Evolutionary conservation across 2,329 filamentous ascomycete species (phyloP).

Genomic region (Neonectria faginata): DNA sequence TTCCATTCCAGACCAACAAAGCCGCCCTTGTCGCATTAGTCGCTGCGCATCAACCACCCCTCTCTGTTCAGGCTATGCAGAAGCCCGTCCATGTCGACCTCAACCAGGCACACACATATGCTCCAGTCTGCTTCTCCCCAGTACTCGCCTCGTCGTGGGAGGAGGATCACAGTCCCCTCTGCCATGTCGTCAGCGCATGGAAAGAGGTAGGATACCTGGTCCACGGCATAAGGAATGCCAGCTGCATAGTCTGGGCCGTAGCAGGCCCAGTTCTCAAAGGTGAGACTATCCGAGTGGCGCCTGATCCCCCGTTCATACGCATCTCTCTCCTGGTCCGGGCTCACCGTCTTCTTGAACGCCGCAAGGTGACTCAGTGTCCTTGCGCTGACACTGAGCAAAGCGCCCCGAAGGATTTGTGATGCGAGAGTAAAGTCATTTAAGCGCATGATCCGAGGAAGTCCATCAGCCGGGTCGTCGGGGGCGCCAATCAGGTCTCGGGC

Average conservation of each 20-base stretch:
- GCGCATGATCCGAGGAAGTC: background rate
- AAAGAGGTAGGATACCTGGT: slow-evolving; percentile 24
- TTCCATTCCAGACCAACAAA: background rate
- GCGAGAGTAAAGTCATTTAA: slow-evolving; percentile 12
- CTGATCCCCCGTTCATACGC: slow-evolving; percentile 28
- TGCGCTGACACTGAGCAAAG: slow-evolving; percentile 19
- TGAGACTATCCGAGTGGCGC: slow-evolving; percentile 26
- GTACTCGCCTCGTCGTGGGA: slow-evolving; percentile 28
- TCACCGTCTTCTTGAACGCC: slow-evolving; percentile 30
- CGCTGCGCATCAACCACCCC: slow-evolving; percentile 7
- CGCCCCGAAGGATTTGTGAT: slow-evolving; percentile 8
- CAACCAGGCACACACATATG: slow-evolving; percentile 32
- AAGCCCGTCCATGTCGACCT: slow-evolving; percentile 21
- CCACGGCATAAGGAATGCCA: slow-evolving; percentile 22
- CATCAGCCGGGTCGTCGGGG: background rate
- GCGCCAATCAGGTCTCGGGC: slow-evolving; percentile 19
- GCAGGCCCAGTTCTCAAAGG: slow-evolving; percentile 40
- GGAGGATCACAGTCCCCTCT: slow-evolving; percentile 38
- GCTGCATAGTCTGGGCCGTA: slow-evolving; percentile 15
- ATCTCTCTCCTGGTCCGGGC: slow-evolving; percentile 15
- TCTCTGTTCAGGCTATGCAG: slow-evolving; percentile 11
- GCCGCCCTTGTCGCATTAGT: background rate
- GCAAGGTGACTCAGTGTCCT: slow-evolving; percentile 27
- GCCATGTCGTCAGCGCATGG: slow-evolving; percentile 30
- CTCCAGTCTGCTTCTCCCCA: slow-evolving; percentile 22